These are phyloP conservation scores for Aspergillus funiculosus DNA, from an alignment of 495 filamentous ascomycete genomes.

Conservation along the genomic window DNA sequence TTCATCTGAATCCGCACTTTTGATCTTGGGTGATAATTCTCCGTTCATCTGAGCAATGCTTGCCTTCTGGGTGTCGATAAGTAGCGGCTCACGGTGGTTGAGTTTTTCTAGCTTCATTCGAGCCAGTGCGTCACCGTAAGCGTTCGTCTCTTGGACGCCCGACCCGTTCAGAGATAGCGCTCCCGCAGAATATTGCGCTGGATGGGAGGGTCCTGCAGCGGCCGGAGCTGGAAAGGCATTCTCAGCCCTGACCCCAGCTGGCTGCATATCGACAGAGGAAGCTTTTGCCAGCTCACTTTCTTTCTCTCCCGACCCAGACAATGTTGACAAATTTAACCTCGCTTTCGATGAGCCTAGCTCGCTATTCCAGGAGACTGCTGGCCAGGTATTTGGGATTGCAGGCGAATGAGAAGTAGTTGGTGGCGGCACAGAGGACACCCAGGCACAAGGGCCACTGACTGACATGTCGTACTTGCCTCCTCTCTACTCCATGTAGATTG, in stretches of 20 bases:
- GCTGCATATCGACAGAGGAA: constrained; percentile 29
- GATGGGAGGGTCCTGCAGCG: constrained; percentile 14
- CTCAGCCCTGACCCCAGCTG: constrained; percentile 30
- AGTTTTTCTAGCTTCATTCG: constrained; percentile 17
- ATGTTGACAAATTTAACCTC: constrained; percentile 21
- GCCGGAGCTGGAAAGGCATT: constrained; percentile 28
- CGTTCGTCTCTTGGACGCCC: constrained; percentile 9
- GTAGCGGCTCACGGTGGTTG: constrained; percentile 17
- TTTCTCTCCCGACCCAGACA: constrained; percentile 23
- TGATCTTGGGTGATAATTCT: constrained; percentile 18
- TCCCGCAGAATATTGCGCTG: constrained; percentile 20
- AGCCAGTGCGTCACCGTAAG: constrained; percentile 10
- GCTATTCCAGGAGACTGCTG: constrained; percentile 29
- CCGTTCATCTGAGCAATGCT: constrained; percentile 15
- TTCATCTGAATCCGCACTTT: constrained; percentile 19
- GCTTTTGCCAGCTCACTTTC: constrained; percentile 16
- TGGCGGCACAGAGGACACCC: constrained; percentile 37
- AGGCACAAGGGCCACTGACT: constrained; percentile 40
- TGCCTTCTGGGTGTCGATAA: constrained; percentile 17
- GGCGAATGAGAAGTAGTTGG: constrained; percentile 34
- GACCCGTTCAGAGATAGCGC: constrained; percentile 11
- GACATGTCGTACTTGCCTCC: constrained; percentile 33
- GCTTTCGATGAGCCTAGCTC: constrained; percentile 25
- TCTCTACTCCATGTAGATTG: constrained; percentile 19
- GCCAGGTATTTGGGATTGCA: constrained; percentile 31